phyloP scores from a whole-genome alignment of 1,284 basidiomycete species.

The Hymenochaete sp. region DNA sequence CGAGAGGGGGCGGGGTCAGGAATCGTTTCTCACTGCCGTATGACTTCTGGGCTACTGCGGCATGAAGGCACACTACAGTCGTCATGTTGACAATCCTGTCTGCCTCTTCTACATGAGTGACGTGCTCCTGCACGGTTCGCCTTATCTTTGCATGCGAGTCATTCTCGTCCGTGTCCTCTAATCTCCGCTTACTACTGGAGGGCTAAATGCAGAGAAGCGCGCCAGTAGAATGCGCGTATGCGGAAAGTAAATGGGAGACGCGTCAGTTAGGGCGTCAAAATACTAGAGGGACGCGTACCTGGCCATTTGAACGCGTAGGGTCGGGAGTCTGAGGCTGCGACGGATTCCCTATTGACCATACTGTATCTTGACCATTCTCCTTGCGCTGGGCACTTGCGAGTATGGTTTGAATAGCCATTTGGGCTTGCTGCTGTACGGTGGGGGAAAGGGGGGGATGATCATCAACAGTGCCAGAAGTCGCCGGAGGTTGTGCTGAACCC shows the following conservation, averaged over 20 bases:
- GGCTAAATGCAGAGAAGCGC: constrained; percentile 21
- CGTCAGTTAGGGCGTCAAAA: constrained; percentile 7
- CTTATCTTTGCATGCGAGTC: constrained; percentile 73
- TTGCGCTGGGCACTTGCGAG: constrained; percentile 15
- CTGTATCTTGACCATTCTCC: constrained; percentile 20
- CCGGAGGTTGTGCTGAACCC: constrained; percentile 7
- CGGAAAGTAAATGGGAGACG: no score
- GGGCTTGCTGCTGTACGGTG: constrained; percentile 13
- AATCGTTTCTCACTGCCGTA: constrained; percentile 90
- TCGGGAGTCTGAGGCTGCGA: background rate
- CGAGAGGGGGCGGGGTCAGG: constrained; percentile 81
- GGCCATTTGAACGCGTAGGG: constrained; percentile 12
- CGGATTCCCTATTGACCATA: constrained; percentile 16
- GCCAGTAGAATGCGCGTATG: constrained; percentile 5
- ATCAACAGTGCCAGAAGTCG: background rate
- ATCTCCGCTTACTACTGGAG: constrained; percentile 57
- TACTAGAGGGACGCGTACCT: constrained; percentile 10
- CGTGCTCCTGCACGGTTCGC: constrained; percentile 70
- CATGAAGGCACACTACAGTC: constrained; percentile 80
- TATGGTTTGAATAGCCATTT: constrained; percentile 17
- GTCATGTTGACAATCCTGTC: constrained; percentile 74
- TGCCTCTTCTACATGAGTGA: constrained; percentile 57
- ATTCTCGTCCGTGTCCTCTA: constrained; percentile 56
- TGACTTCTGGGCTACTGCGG: constrained; percentile 86
- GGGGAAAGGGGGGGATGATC: constrained; percentile 1